Evolutionary conservation across 352 stramenopile species (phyloP), one percentile per base, ranked within the genome.

Genomic region (Phytophthora colocasiae): DNA sequence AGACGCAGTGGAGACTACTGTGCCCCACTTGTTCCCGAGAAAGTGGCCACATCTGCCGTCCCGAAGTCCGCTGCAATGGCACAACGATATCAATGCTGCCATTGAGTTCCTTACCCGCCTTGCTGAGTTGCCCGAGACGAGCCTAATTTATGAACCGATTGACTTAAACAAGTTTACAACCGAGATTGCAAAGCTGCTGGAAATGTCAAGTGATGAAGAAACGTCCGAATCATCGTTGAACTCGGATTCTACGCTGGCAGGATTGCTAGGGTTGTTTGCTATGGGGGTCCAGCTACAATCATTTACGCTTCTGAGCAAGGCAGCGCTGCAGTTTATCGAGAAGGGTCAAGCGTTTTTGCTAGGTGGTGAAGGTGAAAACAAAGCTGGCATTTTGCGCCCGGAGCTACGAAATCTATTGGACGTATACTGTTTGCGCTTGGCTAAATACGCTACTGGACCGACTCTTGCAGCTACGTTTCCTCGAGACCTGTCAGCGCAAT

Each of bases 31-130:
- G 24, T 60, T 81, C 24, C 85, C 85, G 29, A 65, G 83, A 17
- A 85, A 91, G 32, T 93, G 85, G 85, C 85, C 83, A 11, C 83
- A 93, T 60, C 47, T 93, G 11, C 83, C 85, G 17, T 83, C 74
- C 52, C 71, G 81, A 53, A 69, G 83, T 34, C 80, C 83, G 9
- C 46, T 72, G 4, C 62, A 84, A 59, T 93, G 85, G 85, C 64
- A 67, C 31, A 55, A 76, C 4, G 72, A 82, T 43, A 31, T 72
- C 1, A 58, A 74, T 31, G 66, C 59, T 27, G 75, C 71, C 4
- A 58, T 91, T 41, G 68, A 73, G 10, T 93, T 91, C 50, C 63
- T 84, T 14, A 54, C 64, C 31, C 77, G 73, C 15, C 69, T 93
- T n/a, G 62, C 52, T 4, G 69, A 86, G 44, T 56, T 94, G 4